Evolutionary conservation across 2,329 filamentous ascomycete species (phyloP).

Genomic region (Blastomyces gilchristii): DNA sequence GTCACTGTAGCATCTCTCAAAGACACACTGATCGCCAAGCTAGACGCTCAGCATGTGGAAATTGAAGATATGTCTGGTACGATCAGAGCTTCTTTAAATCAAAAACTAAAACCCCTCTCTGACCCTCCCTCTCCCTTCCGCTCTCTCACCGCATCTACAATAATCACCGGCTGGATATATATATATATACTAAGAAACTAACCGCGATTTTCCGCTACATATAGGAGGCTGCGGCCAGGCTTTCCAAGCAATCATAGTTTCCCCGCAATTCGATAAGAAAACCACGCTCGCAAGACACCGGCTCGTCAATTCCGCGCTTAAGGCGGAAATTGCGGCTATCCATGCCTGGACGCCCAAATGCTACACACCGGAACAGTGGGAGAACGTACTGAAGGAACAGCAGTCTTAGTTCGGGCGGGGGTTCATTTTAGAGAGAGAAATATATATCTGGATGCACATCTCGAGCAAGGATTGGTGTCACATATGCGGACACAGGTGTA

Average conservation of each 20-base stretch:
- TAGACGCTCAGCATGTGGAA: slow-evolving; percentile 69
- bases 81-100: slow-evolving; percentile 16
- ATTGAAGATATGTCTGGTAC: slow-evolving; percentile 88
- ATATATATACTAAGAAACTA: neutral
- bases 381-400: slow-evolving; percentile 48
- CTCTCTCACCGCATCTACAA: neutral
- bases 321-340: slow-evolving; percentile 78
- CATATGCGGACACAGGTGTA: neutral
- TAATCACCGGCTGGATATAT: neutral
- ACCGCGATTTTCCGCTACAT: slow-evolving; percentile 7
- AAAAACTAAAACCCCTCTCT: neutral
- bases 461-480: neutral
- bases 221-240: slow-evolving; percentile 61
- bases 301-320: slow-evolving; percentile 71
- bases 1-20: slow-evolving; percentile 66
- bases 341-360: slow-evolving; percentile 95
- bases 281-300: slow-evolving; percentile 75
- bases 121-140: too few species aligned
- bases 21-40: slow-evolving; percentile 55
- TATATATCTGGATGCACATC: neutral
- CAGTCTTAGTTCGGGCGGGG: slow-evolving; percentile 12
- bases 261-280: slow-evolving; percentile 58
- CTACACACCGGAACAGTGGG: slow-evolving; percentile 83
- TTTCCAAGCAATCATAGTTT: slow-evolving; percentile 60
- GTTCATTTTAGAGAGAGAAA: neutral